A percentile compares a stretch with the other conserved stretches of the same genome.
Evolutionary conservation across 371 early-diverging fungal species (phyloP).

Genomic region (Mortierella sp.): DNA sequence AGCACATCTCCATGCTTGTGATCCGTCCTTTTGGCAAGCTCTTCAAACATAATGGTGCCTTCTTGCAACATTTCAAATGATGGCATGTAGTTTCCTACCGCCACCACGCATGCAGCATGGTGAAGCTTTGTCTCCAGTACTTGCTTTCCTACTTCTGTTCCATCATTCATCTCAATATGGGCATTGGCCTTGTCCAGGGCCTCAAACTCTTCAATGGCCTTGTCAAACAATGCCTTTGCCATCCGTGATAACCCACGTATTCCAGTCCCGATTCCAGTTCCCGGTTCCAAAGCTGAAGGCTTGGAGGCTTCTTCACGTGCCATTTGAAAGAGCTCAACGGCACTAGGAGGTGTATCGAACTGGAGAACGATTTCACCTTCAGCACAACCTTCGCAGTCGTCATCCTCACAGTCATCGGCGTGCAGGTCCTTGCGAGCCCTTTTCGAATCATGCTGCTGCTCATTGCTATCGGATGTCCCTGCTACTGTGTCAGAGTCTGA

Average conservation of each 20-base stretch:
- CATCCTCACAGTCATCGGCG: conserved; percentile 61
- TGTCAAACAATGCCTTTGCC: conserved; percentile 64
- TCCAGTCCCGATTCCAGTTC: neutral
- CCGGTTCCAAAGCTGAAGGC: neutral
- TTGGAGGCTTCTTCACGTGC: conserved; percentile 60
- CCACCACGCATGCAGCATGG: conserved; percentile 42
- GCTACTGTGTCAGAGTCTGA: conserved; percentile 10
- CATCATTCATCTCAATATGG: conserved; percentile 34
- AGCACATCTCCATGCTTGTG: conserved; percentile 18
- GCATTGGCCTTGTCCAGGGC: conserved; percentile 53
- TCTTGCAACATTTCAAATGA: conserved; percentile 46
- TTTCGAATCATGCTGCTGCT: conserved; percentile 17
- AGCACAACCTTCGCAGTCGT: conserved; percentile 66
- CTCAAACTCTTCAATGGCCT: conserved; percentile 67
- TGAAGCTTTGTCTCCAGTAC: conserved; percentile 34
- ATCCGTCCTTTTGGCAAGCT: conserved; percentile 19
- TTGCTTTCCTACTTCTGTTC: conserved; percentile 10
- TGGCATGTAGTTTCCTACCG: conserved; percentile 37
- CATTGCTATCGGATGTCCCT: no score
- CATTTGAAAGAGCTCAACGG: conserved; percentile 64
- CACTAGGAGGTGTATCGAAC: conserved; percentile 61
- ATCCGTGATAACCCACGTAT: conserved; percentile 35
- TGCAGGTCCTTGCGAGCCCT: conserved; percentile 51
- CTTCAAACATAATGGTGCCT: conserved; percentile 34
- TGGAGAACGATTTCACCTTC: conserved; percentile 70